These are phyloP conservation scores for Coccomyxa subellipsoidea DNA, from an alignment of 163 green algal genomes.

Conservation along the genomic window DNA sequence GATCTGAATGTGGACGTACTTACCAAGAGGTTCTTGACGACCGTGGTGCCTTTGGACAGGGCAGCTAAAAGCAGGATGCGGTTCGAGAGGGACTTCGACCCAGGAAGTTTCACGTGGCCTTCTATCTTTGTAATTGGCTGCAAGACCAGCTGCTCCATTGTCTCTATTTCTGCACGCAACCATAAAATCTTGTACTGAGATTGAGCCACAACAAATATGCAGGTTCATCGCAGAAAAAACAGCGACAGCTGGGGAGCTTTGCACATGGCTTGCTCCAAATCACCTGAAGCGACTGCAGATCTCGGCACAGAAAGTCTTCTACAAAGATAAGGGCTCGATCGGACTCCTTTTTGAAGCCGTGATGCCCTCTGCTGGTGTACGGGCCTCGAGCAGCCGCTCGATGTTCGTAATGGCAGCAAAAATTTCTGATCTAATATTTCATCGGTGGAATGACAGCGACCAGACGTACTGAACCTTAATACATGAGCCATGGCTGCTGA, in stretches of 20 bases:
- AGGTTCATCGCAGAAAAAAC: no score
- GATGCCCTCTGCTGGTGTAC: background rate
- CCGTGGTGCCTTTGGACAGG: slow-evolving; percentile 84
- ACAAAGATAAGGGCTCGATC: background rate
- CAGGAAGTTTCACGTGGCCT: slow-evolving; percentile 86
- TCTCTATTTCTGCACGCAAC: slow-evolving; percentile 9
- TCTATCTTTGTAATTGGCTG: slow-evolving; percentile 83
- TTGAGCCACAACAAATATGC: background rate
- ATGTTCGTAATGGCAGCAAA: background rate
- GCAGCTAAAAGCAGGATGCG: slow-evolving; percentile 94
- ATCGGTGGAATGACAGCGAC: background rate
- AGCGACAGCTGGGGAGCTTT: no score
- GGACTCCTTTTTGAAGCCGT: background rate
- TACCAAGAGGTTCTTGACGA: slow-evolving; percentile 93
- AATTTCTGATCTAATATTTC: background rate
- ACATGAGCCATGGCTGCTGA: no score
- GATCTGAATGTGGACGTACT: slow-evolving; percentile 2
- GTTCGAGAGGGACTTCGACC: slow-evolving; percentile 98
- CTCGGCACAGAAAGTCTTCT: background rate
- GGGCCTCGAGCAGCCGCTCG: background rate
- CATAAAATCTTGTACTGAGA: no score
- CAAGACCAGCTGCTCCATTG: slow-evolving; percentile 62
- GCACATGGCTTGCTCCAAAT: background rate
- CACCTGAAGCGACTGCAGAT: background rate
- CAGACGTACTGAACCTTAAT: no score